These are phyloP conservation scores for Leccinum ochraceum DNA, from an alignment of 768 basidiomycete species.

Conservation along the genomic window DNA sequence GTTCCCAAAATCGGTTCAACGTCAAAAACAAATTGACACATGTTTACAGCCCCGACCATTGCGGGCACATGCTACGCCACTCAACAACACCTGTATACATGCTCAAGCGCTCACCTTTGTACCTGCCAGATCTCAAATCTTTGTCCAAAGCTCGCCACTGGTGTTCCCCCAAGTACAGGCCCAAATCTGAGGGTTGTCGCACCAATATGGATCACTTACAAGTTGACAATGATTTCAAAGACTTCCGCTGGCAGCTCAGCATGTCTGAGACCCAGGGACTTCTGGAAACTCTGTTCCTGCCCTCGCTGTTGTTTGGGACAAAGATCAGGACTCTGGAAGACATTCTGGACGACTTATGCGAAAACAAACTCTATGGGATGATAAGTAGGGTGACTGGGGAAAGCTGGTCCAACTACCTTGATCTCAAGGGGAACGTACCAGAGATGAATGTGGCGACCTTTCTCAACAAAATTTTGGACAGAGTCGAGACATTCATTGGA, in stretches of 20 bases:
- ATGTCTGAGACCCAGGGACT: background rate
- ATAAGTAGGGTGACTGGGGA: background rate
- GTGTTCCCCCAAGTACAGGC: background rate
- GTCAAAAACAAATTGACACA: background rate
- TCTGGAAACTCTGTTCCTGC: background rate
- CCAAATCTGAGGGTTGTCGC: background rate
- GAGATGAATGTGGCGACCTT: background rate
- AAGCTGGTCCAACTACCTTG: too few species aligned
- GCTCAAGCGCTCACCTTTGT: background rate
- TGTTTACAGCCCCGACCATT: background rate
- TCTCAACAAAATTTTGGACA: background rate
- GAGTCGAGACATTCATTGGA: background rate
- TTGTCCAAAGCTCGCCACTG: background rate
- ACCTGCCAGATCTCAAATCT: too few species aligned
- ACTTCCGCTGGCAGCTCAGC: background rate
- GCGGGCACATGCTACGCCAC: background rate
- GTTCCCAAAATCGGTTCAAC: background rate
- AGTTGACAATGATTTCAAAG: background rate
- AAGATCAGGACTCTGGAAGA: background rate
- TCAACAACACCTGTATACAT: background rate
- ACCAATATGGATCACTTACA: background rate
- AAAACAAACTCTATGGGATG: background rate
- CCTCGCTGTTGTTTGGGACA: background rate
- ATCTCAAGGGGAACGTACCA: too few species aligned
- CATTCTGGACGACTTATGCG: background rate